These are phyloP conservation scores for Halteria grandinella DNA, from an alignment of 73 alveolate genomes.

Conservation along the genomic window DNA sequence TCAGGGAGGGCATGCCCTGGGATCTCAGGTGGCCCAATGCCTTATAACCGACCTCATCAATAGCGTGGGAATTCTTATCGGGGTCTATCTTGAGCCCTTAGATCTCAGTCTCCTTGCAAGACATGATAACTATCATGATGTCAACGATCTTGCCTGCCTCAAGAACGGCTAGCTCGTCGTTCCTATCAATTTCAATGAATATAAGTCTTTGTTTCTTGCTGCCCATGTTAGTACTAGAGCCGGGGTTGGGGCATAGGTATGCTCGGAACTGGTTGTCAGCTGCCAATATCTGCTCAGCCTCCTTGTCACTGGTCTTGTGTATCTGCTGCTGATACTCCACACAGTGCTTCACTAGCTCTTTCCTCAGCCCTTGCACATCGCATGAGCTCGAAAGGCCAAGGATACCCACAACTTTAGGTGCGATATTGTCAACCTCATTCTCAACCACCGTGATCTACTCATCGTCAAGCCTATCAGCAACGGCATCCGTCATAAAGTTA, in stretches of 20 bases:
- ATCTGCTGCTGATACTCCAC: neutral
- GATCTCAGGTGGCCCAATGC: conserved; percentile 86
- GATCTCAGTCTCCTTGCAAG: conserved; percentile 86
- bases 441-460: conserved; percentile 16
- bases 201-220: conserved; percentile 77
- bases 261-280: conserved; percentile 16
- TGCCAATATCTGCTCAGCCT: neutral
- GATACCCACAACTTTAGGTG: conserved; percentile 46
- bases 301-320: neutral
- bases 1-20: conserved; percentile 90
- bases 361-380: conserved; percentile 12
- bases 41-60: conserved; percentile 95
- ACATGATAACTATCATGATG: conserved; percentile 80
- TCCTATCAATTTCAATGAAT: conserved; percentile 72
- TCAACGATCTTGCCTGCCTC: conserved; percentile 95
- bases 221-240: conserved; percentile 22
- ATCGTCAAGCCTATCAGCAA: conserved; percentile 16
- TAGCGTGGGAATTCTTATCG: conserved; percentile 85
- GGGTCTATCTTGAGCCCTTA: conserved; percentile 93
- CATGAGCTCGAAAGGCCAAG: conserved; percentile 27
- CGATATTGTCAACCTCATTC: conserved; percentile 53
- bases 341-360: conserved; percentile 26
- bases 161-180: conserved; percentile 75
- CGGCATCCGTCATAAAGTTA: conserved; percentile 4
- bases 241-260: conserved; percentile 42